phyloP scores from a whole-genome alignment of 768 basidiomycete genomes.

The Hericium erinaceus region DNA sequence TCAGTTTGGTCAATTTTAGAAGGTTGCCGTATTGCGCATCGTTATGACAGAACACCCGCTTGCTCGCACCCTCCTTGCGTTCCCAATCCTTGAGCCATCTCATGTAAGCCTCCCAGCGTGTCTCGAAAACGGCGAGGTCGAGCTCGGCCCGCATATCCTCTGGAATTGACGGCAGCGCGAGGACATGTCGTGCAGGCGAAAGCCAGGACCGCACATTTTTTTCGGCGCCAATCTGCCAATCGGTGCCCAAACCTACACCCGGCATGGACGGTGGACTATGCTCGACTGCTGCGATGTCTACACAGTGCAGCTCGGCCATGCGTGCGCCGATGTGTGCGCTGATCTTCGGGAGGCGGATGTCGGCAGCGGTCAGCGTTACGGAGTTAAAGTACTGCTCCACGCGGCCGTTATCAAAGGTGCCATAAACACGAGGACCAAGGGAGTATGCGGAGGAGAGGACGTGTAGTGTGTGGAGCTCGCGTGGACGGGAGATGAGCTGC shows the following conservation, averaged over 20 bases:
- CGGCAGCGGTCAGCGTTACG: constrained; percentile 63
- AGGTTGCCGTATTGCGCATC: constrained; percentile 96
- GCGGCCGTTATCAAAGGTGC: constrained; percentile 92
- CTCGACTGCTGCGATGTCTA: constrained; percentile 68
- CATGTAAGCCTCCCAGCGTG: constrained; percentile 61
- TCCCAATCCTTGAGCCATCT: constrained; percentile 60
- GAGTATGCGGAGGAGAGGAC: constrained; percentile 79
- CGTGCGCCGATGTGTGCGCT: constrained; percentile 86
- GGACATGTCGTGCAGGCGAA: constrained; percentile 59
- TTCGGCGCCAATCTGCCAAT: constrained; percentile 50
- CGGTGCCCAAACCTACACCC: constrained; percentile 26
- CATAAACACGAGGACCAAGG: constrained; percentile 87
- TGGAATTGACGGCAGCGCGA: constrained; percentile 46
- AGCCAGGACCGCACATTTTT: constrained; percentile 71
- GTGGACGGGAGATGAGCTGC: constrained; percentile 77
- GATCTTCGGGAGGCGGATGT: constrained; percentile 66
- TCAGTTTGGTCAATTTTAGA: constrained; percentile 52
- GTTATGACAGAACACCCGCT: constrained; percentile 81
- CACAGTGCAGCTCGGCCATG: constrained; percentile 94
- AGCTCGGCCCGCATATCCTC: constrained; percentile 41
- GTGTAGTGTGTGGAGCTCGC: constrained; percentile 83
- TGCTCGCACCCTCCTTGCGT: constrained; percentile 46
- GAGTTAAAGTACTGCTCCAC: constrained; percentile 95
- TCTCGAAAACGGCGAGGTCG: constrained; percentile 53
- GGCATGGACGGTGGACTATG: constrained; percentile 10